Conservation (phyloP, 306 rosid species). For the Luffa aegyptiaca region DNA sequence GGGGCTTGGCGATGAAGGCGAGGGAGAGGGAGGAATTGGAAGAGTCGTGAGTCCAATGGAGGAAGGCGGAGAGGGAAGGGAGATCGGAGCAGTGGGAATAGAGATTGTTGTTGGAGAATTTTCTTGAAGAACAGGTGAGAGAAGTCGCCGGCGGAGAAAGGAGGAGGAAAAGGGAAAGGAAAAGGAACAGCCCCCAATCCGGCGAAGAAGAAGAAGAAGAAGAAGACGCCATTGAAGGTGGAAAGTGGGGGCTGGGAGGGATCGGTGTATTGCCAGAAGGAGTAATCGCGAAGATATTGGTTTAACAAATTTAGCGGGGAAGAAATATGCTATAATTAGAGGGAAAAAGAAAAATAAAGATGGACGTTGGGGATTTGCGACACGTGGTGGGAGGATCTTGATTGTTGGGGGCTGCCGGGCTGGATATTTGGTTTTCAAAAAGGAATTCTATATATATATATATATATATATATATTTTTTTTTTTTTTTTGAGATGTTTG, state of each 20-base stretch:
- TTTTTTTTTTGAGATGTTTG: no score
- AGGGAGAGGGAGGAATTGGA: conserved; percentile 51
- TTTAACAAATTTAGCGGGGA: neutral
- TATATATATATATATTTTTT: no score
- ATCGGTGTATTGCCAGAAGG: neutral
- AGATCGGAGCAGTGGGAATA: conserved; percentile 52
- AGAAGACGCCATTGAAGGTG: conserved; percentile 26
- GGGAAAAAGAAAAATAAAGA: neutral
- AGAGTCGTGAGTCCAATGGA: conserved; percentile 45
- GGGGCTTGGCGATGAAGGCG: conserved; percentile 40
- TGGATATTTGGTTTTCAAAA: neutral
- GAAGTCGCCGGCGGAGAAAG: conserved; percentile 25
- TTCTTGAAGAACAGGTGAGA: conserved; percentile 30
- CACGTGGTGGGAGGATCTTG: neutral
- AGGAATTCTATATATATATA: no score
- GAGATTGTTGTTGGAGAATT: conserved; percentile 18
- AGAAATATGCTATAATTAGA: neutral
- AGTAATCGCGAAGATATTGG: neutral
- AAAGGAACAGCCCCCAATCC: conserved; percentile 5
- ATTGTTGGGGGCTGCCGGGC: neutral
- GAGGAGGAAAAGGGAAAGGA: neutral
- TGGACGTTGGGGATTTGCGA: neutral
- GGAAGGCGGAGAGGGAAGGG: conserved; percentile 27
- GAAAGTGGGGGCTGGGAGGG: neutral
- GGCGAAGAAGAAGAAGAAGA: neutral